Evolutionary conservation across 768 basidiomycete species (phyloP), one percentile per base, ranked within the genome.

Genomic region (Exidia glandulosa): DNA sequence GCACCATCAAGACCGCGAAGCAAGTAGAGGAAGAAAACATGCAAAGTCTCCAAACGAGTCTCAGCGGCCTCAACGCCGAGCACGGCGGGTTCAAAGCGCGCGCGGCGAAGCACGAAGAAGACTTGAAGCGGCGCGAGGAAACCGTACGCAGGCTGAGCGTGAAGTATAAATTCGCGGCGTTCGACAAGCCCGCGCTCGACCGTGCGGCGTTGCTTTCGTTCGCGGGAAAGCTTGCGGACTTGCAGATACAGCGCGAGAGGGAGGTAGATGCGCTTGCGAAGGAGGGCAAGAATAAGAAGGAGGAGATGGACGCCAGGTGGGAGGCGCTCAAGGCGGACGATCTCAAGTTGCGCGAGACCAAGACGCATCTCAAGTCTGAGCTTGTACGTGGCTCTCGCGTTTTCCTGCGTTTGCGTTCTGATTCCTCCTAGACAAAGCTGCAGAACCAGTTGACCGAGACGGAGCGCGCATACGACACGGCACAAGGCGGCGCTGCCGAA

Each of bases 21-120:
- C 59, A 65, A 13, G 47, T 57, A 3, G 61, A 67, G 10, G 47
- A 60, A 12, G 66, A 65, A 48, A 58, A 60, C 29, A 56, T 65
- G 10, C 55, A 55, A 2, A 25, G 13, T 27, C 41, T 56, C 25
- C 36, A 41, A 47, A 32, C 31, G 50, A n/a, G 25, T 2, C 25
- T 54, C 12, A 31, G 30, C 50, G 50, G 30, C 50, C 14, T 54
- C 25, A 54, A 29, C 12, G 16, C 25, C 25, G 50, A 54, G 30
- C 27, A 27, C 12, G 94, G 90, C 23, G 77, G 81, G 19, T 74
- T 94, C 14, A 75, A 76, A 27, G 89, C 86, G 0, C 85, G 93
- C 67, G 83, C 85, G 45, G 84, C 89, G 92, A 81, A 82, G 14
- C 89, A 95, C 71, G 82, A 85, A 58, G 75, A 80, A 52, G 84